Percentiles rank a stretch among this genome's conserved stretches.
Evolutionary conservation across 768 basidiomycete species (phyloP).

Genomic region (Austroboletus eburneus): DNA sequence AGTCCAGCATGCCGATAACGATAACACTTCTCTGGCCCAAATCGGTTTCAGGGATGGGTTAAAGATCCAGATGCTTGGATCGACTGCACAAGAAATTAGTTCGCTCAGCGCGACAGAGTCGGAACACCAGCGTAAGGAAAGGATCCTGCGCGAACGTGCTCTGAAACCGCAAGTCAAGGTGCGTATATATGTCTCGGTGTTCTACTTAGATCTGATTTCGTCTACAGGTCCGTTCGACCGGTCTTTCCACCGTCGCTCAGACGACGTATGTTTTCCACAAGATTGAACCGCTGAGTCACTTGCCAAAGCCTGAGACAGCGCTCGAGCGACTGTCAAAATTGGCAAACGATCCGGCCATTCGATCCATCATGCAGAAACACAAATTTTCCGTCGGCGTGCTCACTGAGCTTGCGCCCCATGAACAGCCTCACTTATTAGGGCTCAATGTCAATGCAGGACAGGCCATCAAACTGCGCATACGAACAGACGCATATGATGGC

Average conservation of each 20-base stretch:
- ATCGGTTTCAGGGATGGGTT: slow-evolving; percentile 60
- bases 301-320: slow-evolving; percentile 61
- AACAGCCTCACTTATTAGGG: slow-evolving; percentile 65
- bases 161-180: slow-evolving; percentile 59
- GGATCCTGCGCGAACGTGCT: slow-evolving; percentile 56
- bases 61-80: slow-evolving; percentile 70
- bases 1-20: slow-evolving; percentile 25
- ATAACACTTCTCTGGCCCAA: slow-evolving; percentile 35
- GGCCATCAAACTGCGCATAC: slow-evolving; percentile 61
- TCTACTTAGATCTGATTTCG: not conserved
- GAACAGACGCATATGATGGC: slow-evolving; percentile 70
- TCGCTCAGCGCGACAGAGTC: slow-evolving; percentile 52
- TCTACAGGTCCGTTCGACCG: slow-evolving; percentile 57
- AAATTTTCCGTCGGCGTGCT: slow-evolving; percentile 62
- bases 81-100: slow-evolving; percentile 54
- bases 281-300: slow-evolving; percentile 55
- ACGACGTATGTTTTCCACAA: slow-evolving; percentile 60
- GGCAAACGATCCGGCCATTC: slow-evolving; percentile 67
- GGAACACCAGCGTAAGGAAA: slow-evolving; percentile 53
- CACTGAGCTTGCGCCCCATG: slow-evolving; percentile 77
- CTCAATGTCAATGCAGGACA: slow-evolving; percentile 62
- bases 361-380: slow-evolving; percentile 67
- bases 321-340: slow-evolving; percentile 51
- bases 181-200: slow-evolving; percentile 2
- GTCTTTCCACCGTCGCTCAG: slow-evolving; percentile 34